Percentiles rank a stretch among this genome's conserved stretches.
phyloP scores from a whole-genome alignment of 768 basidiomycete species.

The Boletus pseudopeckii region DNA sequence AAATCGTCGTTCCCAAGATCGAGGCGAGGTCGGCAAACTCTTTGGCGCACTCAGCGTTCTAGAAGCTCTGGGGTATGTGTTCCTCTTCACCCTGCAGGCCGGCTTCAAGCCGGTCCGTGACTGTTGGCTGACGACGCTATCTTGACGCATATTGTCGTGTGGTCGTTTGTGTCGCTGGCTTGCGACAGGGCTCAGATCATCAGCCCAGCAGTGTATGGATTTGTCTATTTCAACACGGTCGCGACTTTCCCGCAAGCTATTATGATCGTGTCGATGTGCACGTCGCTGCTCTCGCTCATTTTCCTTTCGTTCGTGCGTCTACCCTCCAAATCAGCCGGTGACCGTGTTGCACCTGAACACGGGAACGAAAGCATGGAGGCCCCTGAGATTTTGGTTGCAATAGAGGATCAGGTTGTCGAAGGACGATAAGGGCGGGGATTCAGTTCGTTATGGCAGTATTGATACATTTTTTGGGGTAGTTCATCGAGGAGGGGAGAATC shows the following conservation, averaged over 20 bases:
- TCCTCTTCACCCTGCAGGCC: not conserved
- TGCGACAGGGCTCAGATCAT: slow-evolving; percentile 56
- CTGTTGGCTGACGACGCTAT: not conserved
- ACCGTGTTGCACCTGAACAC: not conserved
- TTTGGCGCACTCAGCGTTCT: slow-evolving; percentile 81
- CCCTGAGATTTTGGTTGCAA: not conserved
- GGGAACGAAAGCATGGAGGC: slow-evolving; percentile 1
- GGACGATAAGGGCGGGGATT: slow-evolving; percentile 1
- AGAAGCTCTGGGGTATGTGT: slow-evolving; percentile 57
- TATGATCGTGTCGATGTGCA: slow-evolving; percentile 53
- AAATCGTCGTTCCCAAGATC: slow-evolving; percentile 40
- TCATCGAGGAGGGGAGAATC: not conserved
- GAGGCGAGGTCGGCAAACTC: slow-evolving; percentile 62
- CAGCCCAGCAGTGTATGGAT: slow-evolving; percentile 69
- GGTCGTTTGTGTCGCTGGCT: not conserved
- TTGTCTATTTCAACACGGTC: slow-evolving; percentile 70
- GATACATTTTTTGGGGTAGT: not conserved
- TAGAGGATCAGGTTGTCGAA: slow-evolving; percentile 1
- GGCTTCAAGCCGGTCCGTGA: not conserved
- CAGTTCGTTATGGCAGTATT: not conserved
- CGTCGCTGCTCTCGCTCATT: slow-evolving; percentile 40
- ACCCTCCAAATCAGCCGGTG: slow-evolving; percentile 8
- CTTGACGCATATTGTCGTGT: not conserved
- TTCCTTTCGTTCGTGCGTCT: slow-evolving; percentile 49
- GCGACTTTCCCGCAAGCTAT: slow-evolving; percentile 65